Conservation (phyloP, 345 rosid genomes). For the Corymbia maculata region DNA sequence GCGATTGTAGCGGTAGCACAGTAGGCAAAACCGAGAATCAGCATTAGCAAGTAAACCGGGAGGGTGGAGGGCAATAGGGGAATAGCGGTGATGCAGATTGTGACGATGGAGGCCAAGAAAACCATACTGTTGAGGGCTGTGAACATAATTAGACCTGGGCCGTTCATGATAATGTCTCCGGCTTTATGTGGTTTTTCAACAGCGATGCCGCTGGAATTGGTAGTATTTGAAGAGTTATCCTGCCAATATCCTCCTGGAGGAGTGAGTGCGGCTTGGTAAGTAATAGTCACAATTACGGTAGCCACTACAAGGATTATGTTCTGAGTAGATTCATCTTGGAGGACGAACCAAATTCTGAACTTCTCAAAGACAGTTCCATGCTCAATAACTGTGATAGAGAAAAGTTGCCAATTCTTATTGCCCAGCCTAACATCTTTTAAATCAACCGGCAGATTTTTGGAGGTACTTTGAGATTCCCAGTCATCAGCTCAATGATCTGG, state of each 20-base stretch:
- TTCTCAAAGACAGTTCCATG: neutral
- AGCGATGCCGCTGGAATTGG: neutral
- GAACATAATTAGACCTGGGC: rapidly evolving
- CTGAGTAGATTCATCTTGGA: neutral
- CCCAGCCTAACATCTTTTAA: no score
- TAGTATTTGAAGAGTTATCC: neutral
- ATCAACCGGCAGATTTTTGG: no score
- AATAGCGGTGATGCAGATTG: neutral
- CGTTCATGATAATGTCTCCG: neutral
- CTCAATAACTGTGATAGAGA: neutral
- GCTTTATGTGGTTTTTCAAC: neutral
- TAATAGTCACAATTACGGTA: neutral
- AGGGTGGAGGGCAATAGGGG: neutral
- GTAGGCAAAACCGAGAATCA: rapidly evolving
- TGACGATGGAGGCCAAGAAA: neutral
- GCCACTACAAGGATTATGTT: neutral
- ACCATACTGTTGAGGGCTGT: neutral
- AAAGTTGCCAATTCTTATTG: neutral
- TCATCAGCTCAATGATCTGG: neutral
- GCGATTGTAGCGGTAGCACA: rapidly evolving
- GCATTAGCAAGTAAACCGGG: rapidly evolving
- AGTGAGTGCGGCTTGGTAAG: neutral
- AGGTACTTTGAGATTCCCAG: no score
- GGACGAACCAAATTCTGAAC: rapidly evolving
- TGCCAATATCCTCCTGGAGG: neutral